Evolutionary conservation across 331 rosid genomes (phyloP).

Genomic region (Malus hybrid): DNA sequence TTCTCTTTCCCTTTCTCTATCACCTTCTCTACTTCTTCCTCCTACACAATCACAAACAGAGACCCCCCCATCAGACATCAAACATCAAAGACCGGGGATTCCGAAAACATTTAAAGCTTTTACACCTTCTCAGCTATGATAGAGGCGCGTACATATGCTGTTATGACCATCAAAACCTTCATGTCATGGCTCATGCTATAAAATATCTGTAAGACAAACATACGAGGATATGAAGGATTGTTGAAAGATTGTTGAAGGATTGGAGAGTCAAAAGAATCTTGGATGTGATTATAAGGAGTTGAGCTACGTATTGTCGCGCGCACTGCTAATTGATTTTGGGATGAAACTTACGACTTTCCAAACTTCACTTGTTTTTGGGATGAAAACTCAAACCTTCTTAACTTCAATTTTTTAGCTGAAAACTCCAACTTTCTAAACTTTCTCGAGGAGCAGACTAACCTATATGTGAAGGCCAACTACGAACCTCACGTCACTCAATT

Average conservation of each 20-base stretch:
- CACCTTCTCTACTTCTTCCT: conserved; percentile 28
- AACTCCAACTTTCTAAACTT: too few relatives aligned
- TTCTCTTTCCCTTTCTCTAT: conserved; percentile 31
- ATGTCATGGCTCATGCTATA: not conserved
- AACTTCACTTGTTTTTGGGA: too few relatives aligned
- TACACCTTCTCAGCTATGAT: not conserved
- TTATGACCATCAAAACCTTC: not conserved
- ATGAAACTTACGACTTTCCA: too few relatives aligned
- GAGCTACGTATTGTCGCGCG: not conserved
- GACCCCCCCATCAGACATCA: not conserved
- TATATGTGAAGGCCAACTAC: not conserved
- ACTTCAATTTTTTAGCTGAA: too few relatives aligned
- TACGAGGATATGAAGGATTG: not conserved
- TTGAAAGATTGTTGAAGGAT: not conserved
- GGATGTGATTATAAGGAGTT: not conserved
- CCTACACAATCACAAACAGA: conserved; percentile 16
- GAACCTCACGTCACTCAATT: not conserved
- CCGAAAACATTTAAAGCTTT: not conserved
- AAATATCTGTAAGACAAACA: not conserved
- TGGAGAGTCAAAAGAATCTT: not conserved
- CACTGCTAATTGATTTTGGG: too few relatives aligned
- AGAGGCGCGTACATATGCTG: not conserved
- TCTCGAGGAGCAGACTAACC: not conserved
- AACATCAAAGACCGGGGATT: not conserved
- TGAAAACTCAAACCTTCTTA: not conserved